These are phyloP conservation scores for Hippophae rhamnoides DNA, from an alignment of 306 rosid species.

Conservation along the genomic window DNA sequence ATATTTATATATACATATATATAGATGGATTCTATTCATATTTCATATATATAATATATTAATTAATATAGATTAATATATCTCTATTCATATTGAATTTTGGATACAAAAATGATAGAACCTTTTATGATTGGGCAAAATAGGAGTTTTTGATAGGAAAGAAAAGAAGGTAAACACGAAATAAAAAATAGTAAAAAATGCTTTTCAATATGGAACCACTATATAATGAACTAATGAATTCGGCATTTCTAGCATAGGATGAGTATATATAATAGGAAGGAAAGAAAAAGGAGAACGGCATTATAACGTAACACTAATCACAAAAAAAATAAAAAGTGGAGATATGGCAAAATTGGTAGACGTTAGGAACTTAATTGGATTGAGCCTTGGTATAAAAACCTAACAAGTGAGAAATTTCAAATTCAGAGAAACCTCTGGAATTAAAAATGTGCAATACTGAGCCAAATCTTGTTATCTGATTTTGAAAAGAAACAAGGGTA, in stretches of 20 bases:
- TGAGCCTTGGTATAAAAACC: neutral
- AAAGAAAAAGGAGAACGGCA: neutral
- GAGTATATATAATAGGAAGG: too few relatives aligned
- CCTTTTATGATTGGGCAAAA: too few relatives aligned
- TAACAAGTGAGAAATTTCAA: neutral
- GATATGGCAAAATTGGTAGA: neutral
- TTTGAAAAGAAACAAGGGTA: neutral
- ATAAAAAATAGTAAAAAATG: too few relatives aligned
- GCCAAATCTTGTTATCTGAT: neutral
- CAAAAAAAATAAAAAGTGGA: too few relatives aligned
- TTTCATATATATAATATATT: too few relatives aligned
- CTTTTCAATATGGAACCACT: neutral
- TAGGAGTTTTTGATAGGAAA: too few relatives aligned
- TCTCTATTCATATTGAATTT: too few relatives aligned
- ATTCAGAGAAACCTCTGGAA: neutral
- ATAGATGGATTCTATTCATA: too few relatives aligned
- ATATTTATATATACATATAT: too few relatives aligned
- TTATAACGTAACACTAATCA: neutral
- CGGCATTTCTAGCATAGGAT: neutral
- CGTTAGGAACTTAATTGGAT: neutral
- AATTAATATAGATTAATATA: too few relatives aligned
- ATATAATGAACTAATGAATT: neutral
- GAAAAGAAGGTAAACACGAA: too few relatives aligned
- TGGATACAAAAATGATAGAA: neutral
- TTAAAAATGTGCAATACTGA: neutral